A percentile compares a stretch with the other conserved stretches of the same genome.
Evolutionary conservation across 2,329 filamentous ascomycete species (phyloP).

Genomic region (Ampelomyces quisqualis): DNA sequence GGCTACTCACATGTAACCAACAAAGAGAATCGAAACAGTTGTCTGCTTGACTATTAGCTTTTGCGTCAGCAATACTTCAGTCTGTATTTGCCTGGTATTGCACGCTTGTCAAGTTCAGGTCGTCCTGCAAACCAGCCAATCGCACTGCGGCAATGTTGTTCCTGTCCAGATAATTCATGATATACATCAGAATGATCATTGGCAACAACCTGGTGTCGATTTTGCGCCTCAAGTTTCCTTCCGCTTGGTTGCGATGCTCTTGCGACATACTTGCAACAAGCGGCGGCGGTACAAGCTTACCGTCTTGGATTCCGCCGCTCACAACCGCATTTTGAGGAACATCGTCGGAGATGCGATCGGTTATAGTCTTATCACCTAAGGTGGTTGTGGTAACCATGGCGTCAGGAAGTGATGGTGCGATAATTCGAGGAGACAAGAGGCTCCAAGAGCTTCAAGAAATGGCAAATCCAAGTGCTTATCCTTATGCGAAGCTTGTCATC

Average conservation of each 20-base stretch:
- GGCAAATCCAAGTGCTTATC: constrained; percentile 13
- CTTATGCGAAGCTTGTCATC: constrained; percentile 22
- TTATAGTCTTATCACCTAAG: constrained; percentile 21
- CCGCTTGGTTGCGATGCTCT: constrained; percentile 55
- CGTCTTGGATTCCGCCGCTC: constrained; percentile 15
- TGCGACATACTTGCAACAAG: constrained; percentile 49
- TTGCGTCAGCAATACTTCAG: not conserved
- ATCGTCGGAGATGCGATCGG: constrained; percentile 31
- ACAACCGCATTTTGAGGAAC: constrained; percentile 10
- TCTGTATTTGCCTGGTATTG: constrained; percentile 56
- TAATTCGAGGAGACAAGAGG: constrained; percentile 1
- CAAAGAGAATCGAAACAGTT: constrained; percentile 47
- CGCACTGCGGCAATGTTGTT: constrained; percentile 69
- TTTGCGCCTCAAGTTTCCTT: constrained; percentile 65
- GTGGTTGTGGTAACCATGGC: constrained; percentile 22
- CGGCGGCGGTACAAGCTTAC: constrained; percentile 35
- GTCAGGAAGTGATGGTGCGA: constrained; percentile 1
- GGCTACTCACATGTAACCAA: constrained; percentile 42
- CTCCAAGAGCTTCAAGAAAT: constrained; percentile 5
- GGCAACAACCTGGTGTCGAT: constrained; percentile 69
- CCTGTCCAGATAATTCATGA: constrained; percentile 65
- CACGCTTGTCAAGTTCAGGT: constrained; percentile 57
- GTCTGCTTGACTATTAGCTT: constrained; percentile 4
- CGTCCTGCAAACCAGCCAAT: constrained; percentile 61
- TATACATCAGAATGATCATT: constrained; percentile 72